A percentile compares a stretch with the other conserved stretches of the same genome.
phyloP scores from a whole-genome alignment of 163 green algal species.

The Coccomyxa subellipsoidea region DNA sequence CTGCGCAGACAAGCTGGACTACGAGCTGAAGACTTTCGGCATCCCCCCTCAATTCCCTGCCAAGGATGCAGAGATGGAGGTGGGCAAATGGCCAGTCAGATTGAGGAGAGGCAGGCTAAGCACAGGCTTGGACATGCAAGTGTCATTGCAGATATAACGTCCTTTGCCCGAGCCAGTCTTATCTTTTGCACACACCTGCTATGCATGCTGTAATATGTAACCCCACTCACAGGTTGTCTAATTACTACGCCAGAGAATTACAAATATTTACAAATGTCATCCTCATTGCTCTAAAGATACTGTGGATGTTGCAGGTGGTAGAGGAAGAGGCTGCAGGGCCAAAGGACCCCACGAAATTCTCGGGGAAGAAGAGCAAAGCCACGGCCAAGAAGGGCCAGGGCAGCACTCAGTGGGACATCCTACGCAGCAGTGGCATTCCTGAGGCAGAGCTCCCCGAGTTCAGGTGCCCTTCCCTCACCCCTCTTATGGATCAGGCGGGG shows the following conservation, averaged over 20 bases:
- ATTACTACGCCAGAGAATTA: too few species aligned
- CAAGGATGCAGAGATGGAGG: background rate
- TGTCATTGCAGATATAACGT: background rate
- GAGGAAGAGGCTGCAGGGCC: constrained; percentile 31
- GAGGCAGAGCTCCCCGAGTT: constrained; percentile 87
- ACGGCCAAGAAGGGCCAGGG: constrained; percentile 83
- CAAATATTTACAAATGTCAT: background rate
- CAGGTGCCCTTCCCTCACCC: constrained; percentile 24
- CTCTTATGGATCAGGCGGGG: background rate
- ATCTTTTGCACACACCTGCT: background rate
- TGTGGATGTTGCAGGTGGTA: background rate
- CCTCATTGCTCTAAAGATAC: background rate
- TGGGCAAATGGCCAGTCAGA: background rate
- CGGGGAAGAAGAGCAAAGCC: constrained; percentile 93
- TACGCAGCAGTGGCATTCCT: constrained; percentile 42
- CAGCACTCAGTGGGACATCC: constrained; percentile 93
- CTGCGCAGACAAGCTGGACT: constrained; percentile 86
- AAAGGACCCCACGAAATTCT: constrained; percentile 85
- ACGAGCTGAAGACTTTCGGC: constrained; percentile 82
- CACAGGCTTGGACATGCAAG: background rate
- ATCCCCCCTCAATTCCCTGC: constrained; percentile 77
- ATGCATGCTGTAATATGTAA: background rate
- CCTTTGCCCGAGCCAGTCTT: background rate
- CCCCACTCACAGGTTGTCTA: too few species aligned
- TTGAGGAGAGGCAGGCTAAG: too few species aligned